A percentile compares a stretch with the other conserved stretches of the same genome.
phyloP scores from a whole-genome alignment of 129 eudicot genomes.

The Artemisia annua region DNA sequence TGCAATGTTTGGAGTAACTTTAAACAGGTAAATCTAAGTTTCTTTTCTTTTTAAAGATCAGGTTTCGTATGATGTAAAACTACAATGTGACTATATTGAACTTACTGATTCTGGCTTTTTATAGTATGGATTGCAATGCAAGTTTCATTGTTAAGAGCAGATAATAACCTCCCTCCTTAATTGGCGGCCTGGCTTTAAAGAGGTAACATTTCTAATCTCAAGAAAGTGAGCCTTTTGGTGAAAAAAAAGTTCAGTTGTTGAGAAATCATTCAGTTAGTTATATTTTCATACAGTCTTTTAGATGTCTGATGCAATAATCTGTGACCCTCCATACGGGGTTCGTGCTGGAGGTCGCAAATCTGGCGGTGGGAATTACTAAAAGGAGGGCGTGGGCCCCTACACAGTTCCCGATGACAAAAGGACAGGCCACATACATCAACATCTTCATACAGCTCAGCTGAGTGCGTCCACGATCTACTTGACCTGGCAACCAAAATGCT shows the following conservation, averaged over 20 bases:
- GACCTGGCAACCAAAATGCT: conserved; percentile 89
- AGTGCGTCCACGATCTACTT: conserved; percentile 87
- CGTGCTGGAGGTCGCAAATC: conserved; percentile 98
- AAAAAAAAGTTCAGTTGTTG: too few species aligned
- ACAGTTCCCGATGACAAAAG: conserved; percentile 82
- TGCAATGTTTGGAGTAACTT: conserved; percentile 99
- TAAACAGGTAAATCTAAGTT: conserved; percentile 60
- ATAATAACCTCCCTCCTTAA: conserved; percentile 98
- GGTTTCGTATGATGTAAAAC: neutral
- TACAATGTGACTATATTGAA: neutral
- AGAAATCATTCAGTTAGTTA: neutral
- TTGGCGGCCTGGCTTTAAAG: conserved; percentile 77
- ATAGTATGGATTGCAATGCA: conserved; percentile 94
- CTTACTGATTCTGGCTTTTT: conserved; percentile 1
- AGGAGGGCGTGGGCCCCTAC: conserved; percentile 77
- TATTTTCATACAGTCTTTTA: conserved; percentile 8
- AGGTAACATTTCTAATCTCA: conserved; percentile 44
- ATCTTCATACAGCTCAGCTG: conserved; percentile 82
- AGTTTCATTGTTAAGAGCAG: conserved; percentile 79
- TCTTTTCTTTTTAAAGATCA: neutral
- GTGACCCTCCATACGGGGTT: conserved; percentile 95
- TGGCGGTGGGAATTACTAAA: conserved; percentile 82
- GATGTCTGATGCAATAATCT: conserved; percentile 88
- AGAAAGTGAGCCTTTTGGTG: too few species aligned
- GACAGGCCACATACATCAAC: conserved; percentile 86